phyloP scores from a whole-genome alignment of 2,329 filamentous ascomycete species.

The Diaporthe sp. region DNA sequence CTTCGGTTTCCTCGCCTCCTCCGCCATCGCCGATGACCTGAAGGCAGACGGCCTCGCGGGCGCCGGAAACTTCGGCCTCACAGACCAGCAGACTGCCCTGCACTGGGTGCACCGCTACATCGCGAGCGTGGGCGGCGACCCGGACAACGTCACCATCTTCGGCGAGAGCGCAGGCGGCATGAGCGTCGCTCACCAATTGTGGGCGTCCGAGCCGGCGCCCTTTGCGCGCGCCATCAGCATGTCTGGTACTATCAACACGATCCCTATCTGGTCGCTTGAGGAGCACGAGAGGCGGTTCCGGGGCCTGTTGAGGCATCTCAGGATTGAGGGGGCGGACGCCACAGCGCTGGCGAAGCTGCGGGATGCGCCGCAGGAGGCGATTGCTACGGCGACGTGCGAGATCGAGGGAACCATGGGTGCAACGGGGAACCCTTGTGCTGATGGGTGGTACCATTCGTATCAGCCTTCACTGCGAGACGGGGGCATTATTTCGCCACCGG shows the following conservation, averaged over 20 bases:
- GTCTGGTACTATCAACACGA: not conserved
- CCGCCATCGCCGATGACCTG: slow-evolving; percentile 46
- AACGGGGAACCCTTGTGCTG: not conserved
- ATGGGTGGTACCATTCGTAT: slow-evolving; percentile 3
- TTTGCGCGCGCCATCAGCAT: slow-evolving; percentile 12
- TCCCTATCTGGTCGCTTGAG: slow-evolving; percentile 8
- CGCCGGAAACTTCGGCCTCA: slow-evolving; percentile 66
- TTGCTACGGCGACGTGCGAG: slow-evolving; percentile 2
- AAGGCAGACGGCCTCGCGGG: slow-evolving; percentile 44
- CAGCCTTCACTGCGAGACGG: not conserved
- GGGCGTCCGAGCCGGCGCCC: not conserved
- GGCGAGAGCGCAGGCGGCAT: slow-evolving; percentile 70
- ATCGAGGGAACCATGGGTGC: slow-evolving; percentile 2
- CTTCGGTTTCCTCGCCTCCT: slow-evolving; percentile 70
- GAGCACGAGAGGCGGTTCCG: slow-evolving; percentile 15
- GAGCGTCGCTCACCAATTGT: slow-evolving; percentile 53
- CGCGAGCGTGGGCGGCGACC: slow-evolving; percentile 51
- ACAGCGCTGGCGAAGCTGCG: not conserved
- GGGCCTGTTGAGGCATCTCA: slow-evolving; percentile 1
- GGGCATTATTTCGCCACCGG: not conserved
- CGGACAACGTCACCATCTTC: slow-evolving; percentile 72
- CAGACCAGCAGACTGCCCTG: slow-evolving; percentile 69
- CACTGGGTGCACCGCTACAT: slow-evolving; percentile 75
- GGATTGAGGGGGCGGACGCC: not conserved
- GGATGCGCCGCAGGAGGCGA: not conserved